Conservation (phyloP, 345 rosid species). For the Salix koriyanagi region DNA sequence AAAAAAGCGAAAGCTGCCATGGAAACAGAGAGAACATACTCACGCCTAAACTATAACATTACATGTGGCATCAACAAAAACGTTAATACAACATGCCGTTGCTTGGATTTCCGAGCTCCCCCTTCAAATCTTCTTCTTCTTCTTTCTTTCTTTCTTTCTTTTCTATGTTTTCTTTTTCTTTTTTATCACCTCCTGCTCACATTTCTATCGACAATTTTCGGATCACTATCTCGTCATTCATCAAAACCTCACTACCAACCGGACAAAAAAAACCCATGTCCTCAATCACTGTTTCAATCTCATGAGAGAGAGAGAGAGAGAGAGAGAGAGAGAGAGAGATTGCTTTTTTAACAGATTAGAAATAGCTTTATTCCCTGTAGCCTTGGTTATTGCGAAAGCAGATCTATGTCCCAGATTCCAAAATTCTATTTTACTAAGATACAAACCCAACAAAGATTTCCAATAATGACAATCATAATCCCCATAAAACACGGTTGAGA, state of each 20-base stretch:
- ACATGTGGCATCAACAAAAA: background rate
- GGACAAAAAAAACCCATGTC: slow-evolving; percentile 15
- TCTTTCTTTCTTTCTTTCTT: background rate
- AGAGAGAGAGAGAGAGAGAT: slow-evolving; percentile 7
- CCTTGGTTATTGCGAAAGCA: slow-evolving; percentile 46
- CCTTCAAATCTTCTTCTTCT: slow-evolving; percentile 4
- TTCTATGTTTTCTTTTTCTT: background rate
- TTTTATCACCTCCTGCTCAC: background rate
- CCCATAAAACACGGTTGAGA: background rate
- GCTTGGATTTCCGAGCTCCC: slow-evolving; percentile 29
- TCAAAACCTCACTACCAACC: slow-evolving; percentile 21
- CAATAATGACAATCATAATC: slow-evolving; percentile 1
- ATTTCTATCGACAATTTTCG: slow-evolving; percentile 14
- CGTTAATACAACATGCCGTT: background rate
- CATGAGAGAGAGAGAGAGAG: background rate
- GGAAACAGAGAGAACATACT: slow-evolving; percentile 35
- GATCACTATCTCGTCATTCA: slow-evolving; percentile 17
- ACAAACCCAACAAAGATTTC: background rate
- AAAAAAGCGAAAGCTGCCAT: slow-evolving; percentile 54
- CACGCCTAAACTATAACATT: slow-evolving; percentile 29
- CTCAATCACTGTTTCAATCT: background rate
- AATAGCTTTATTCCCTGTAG: slow-evolving; percentile 40
- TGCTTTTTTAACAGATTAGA: slow-evolving; percentile 29
- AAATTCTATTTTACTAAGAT: slow-evolving; percentile 12
- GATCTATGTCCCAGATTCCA: slow-evolving; percentile 38